Conservation (phyloP, 208 protist species). For the Trypanosoma grayi region DNA sequence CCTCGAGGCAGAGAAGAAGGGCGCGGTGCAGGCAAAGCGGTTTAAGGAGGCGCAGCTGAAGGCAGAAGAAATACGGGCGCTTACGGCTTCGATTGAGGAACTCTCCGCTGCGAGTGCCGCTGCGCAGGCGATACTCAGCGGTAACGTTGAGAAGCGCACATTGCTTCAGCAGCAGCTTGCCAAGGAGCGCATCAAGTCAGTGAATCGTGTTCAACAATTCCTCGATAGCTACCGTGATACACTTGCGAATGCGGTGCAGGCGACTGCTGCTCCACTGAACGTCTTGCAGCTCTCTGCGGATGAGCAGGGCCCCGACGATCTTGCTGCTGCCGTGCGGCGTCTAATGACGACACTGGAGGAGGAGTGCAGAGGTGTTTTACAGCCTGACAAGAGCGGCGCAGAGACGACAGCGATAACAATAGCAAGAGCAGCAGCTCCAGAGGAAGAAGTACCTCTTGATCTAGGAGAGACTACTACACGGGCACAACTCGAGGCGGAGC, state of each 20-base stretch:
- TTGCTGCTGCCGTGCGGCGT: not conserved
- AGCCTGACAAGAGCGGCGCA: not conserved
- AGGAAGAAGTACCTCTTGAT: not conserved
- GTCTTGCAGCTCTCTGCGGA: conserved; percentile 7
- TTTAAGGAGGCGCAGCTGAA: conserved; percentile 49
- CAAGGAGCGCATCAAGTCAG: not conserved
- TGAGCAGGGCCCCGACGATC: not conserved
- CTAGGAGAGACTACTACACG: not conserved
- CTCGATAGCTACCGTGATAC: conserved; percentile 1
- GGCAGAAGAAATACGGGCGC: conserved; percentile 12
- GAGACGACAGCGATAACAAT: not conserved
- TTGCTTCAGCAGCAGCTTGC: not conserved
- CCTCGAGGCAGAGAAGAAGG: conserved; percentile 34
- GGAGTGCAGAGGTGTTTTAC: conserved; percentile 1
- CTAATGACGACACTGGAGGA: conserved; percentile 15
- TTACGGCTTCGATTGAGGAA: conserved; percentile 1
- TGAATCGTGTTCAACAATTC: not conserved
- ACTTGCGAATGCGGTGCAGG: not conserved
- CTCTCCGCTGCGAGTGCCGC: not conserved
- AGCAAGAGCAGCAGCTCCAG: not conserved
- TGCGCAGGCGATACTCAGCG: not conserved
- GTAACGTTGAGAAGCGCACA: not conserved
- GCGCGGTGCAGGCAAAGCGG: conserved; percentile 30
- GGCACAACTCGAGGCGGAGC: not conserved
- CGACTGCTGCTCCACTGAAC: not conserved